Base-by-base conservation (phyloP, 345 rosid species). In the Bruguiera parviflora region DNA sequence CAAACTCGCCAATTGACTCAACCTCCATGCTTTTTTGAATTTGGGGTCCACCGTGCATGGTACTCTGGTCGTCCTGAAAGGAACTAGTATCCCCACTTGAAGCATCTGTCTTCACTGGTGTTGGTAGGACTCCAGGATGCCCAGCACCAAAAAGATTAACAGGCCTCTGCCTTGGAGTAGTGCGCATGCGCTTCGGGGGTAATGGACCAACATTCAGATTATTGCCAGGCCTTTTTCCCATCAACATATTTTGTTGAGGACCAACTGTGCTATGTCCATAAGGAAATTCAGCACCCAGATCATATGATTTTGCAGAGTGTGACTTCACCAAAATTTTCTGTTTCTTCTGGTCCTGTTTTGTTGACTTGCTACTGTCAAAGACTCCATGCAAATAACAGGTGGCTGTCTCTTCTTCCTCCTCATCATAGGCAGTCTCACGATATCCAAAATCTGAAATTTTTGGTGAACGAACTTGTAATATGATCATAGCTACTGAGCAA, bases 61-160 rank as follows among this genome's bases (percentile, higher is more conserved):
- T 83, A 83, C 92, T 88, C 80, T 83, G 88, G 64, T 92, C 98
- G 80, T 96, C 98, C 86, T 92, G 99, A 83, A 84, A 89, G 73
- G 96, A 96, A 84, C 74, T 88, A 63, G 98, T 90, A 74, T 96
- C 99, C 71, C 92, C 99, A 81, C 99, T 96, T 67, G 99, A 96
- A 37, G 90, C 96, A 82, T 90, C 97, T 27, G 97, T 87, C 79
- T 82, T 92, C 7, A 76, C 65, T 8, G 90, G 83, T 65, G 77
- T 78, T 74, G 61, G 89, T 63, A 84, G 64, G 58, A 63, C 77
- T 73, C 84, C 90, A 75, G 80, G 56, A 77, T 77, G 77, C 74
- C 85, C 89, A 82, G 81, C 73, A 77, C 80, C 72, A 69, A 85
- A 85, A 65, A 95, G 92, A 83, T 84, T 81, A 61, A 72, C 64